A percentile compares a stretch with the other conserved stretches of the same genome.
These are phyloP conservation scores for Cordyceps militaris DNA, from an alignment of 2,329 filamentous ascomycete species.

Conservation along the genomic window DNA sequence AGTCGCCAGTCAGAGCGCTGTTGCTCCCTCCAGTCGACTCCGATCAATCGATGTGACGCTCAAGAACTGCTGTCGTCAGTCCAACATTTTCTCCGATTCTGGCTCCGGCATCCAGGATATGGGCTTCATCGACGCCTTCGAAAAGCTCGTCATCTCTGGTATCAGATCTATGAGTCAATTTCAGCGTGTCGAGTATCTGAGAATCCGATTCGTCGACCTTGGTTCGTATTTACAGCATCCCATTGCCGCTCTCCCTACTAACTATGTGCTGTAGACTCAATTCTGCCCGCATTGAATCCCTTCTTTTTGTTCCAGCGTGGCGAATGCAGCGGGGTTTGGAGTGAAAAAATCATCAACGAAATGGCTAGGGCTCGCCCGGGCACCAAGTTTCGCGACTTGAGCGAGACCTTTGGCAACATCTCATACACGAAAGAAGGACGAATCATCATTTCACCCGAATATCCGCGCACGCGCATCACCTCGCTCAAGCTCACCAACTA, in stretches of 20 bases:
- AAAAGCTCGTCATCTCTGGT: conserved; percentile 57
- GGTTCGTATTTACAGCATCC: conserved; percentile 35
- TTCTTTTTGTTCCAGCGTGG: conserved; percentile 60
- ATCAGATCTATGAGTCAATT: conserved; percentile 54
- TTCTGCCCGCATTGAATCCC: conserved; percentile 63
- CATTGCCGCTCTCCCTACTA: conserved; percentile 13
- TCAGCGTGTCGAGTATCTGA: conserved; percentile 53
- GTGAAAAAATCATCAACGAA: conserved; percentile 55
- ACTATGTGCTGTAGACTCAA: conserved; percentile 49
- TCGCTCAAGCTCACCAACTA: conserved; percentile 54
- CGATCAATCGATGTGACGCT: conserved; percentile 65
- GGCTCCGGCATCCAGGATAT: conserved; percentile 66
- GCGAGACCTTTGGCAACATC: conserved; percentile 56
- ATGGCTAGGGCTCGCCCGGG: conserved; percentile 52
- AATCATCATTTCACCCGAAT: conserved; percentile 49
- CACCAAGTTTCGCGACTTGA: conserved; percentile 53
- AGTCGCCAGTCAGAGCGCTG: conserved; percentile 41
- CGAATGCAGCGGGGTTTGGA: conserved; percentile 65
- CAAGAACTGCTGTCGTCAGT: conserved; percentile 63
- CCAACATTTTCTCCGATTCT: conserved; percentile 50
- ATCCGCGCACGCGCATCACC: conserved; percentile 43
- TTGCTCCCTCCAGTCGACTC: conserved; percentile 44
- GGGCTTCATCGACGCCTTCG: conserved; percentile 65
- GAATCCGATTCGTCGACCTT: conserved; percentile 69
- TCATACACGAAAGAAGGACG: conserved; percentile 52